A percentile compares a stretch with the other conserved stretches of the same genome.
Conservation (phyloP, 2,329 filamentous ascomycete species). For the Ustulina deusta region DNA sequence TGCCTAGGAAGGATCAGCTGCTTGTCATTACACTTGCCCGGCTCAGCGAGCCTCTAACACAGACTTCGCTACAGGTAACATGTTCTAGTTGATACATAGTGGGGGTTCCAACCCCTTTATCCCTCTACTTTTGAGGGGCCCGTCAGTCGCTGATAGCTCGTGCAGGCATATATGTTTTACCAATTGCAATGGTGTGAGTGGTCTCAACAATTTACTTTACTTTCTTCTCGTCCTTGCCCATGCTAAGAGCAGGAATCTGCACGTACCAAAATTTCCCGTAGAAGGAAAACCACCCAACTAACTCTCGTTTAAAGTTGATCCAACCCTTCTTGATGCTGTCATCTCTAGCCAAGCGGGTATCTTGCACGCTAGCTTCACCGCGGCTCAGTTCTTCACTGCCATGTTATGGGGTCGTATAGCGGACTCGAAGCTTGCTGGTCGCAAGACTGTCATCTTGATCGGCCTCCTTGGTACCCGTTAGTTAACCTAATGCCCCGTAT, state of each 20-base stretch:
- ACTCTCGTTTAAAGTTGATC: constrained; percentile 57
- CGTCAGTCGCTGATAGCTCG: constrained; percentile 19
- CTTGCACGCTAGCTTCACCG: constrained; percentile 82
- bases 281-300: constrained; percentile 2
- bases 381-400: constrained; percentile 84
- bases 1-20: constrained; percentile 83
- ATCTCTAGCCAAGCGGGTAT: constrained; percentile 84
- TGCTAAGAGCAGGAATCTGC: neutral
- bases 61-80: constrained; percentile 73
- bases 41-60: constrained; percentile 83
- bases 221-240: neutral
- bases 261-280: neutral
- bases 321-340: constrained; percentile 65
- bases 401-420: constrained; percentile 84
- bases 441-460: constrained; percentile 82
- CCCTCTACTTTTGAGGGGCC: neutral
- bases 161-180: constrained; percentile 84
- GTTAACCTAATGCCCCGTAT: constrained; percentile 18
- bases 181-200: constrained; percentile 76
- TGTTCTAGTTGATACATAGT: neutral
- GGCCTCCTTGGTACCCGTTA: constrained; percentile 74
- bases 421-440: constrained; percentile 71
- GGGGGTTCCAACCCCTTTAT: neutral
- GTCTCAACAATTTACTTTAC: neutral
- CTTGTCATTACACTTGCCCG: constrained; percentile 81